A percentile compares a stretch with the other conserved stretches of the same genome.
Conservation (phyloP, 345 rosid species). For the Gossypium bickii region DNA sequence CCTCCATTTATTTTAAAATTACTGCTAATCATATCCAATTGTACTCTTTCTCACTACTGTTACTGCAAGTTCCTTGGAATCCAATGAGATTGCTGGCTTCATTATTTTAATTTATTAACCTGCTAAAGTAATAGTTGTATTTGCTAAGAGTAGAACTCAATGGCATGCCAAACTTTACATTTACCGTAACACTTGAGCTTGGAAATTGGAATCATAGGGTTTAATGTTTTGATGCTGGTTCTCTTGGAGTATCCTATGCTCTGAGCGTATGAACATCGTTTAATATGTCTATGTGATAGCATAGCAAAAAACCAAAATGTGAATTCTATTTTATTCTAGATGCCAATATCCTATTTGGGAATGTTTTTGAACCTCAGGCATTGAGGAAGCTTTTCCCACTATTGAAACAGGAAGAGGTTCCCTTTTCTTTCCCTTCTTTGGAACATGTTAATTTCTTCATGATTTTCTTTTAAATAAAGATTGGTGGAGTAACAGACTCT, state of each 20-base stretch:
- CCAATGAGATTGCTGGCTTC: not conserved
- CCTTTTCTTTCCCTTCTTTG: conserved; percentile 13
- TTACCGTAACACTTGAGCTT: not conserved
- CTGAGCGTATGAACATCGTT: not conserved
- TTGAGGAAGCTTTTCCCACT: conserved; percentile 76
- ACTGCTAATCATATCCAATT: not conserved
- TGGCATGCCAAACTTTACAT: not conserved
- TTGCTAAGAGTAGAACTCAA: too few species aligned
- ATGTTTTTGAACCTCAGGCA: conserved; percentile 82
- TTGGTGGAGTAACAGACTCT: not conserved
- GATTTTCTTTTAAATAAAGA: not conserved
- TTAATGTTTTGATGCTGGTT: too few species aligned
- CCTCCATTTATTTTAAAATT: not conserved
- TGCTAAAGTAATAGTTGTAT: too few species aligned
- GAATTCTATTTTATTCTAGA: conserved; percentile 34
- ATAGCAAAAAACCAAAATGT: not conserved
- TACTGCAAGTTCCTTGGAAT: not conserved
- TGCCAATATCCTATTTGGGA: conserved; percentile 78
- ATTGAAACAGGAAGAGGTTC: conserved; percentile 81
- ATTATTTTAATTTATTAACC: too few species aligned
- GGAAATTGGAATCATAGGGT: not conserved
- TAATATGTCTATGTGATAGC: not conserved
- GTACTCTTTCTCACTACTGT: not conserved
- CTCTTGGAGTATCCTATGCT: not conserved
- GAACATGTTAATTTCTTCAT: not conserved